Base-by-base conservation (phyloP, 768 basidiomycete species). In the Russula vinacea region DNA sequence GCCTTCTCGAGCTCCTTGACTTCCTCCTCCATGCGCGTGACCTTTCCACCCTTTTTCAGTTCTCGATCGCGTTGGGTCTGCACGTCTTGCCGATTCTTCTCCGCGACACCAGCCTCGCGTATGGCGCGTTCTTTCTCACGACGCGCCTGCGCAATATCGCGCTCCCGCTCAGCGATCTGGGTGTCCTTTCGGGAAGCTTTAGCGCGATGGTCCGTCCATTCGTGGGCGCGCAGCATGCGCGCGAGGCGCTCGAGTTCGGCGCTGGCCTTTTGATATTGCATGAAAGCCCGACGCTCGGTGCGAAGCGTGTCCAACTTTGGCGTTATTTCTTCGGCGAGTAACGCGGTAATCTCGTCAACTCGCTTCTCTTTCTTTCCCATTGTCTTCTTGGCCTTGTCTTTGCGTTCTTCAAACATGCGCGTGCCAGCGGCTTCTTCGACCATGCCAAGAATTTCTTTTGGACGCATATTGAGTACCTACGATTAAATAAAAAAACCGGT, bases 391-490 rank as follows among this genome's bases (percentile, higher is more conserved):
- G 96, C 95, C 74, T 97, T 97, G 73, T 97, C 94, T 73, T 98
- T 99, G 19, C 92, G 85, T 59, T 98, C 96, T 74, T 99, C 97
- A 71, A 98, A 99, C 97, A 98, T 98, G 32, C 94, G 88, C 33
- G 97, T 99, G 7, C 97, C 97, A 0, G 95, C 93, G 0, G 97
- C 97, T 74, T 99, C 97, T 75, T 98, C 97, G 3, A 98, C 92
- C 91, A 99, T 96, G 1, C 94, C 93, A 14, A 99, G 83, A 65
- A 98, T 96, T 74, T 99, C 97, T 78, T 90, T 89, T 0, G 97
- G 95, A 29, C 92, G 89, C 97, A 99, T 98, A 75, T 98, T 98
- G 55, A 99, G 84, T 4, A 93, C 90, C 88, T 88, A 66, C 35
- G 40, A 60, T 17, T 22, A 14, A n/a, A 60, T 55, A 40, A 64